Conservation (phyloP, 805 yeast species). For the Starmerella geochares region DNA sequence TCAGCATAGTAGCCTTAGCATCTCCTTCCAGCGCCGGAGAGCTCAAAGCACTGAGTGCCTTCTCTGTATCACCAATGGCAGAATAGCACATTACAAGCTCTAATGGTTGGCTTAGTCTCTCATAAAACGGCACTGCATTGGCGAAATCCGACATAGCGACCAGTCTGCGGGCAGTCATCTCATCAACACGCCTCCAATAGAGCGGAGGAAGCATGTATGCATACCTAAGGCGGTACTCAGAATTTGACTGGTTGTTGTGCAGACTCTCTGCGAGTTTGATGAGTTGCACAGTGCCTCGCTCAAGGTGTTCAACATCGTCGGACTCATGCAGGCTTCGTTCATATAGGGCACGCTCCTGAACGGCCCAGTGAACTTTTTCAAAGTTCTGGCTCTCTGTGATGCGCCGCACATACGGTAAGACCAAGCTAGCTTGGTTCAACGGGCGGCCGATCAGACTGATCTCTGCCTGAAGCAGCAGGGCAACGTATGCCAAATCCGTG, state of each 20-base stretch:
- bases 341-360: constrained; percentile 80
- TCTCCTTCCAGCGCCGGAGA: constrained; percentile 59
- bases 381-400: constrained; percentile 43
- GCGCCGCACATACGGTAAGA: constrained; percentile 65
- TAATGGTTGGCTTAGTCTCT: constrained; percentile 59
- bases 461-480: constrained; percentile 57
- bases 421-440: constrained; percentile 9
- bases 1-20: constrained; percentile 70
- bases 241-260: constrained; percentile 26
- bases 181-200: constrained; percentile 80
- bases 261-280: constrained; percentile 65
- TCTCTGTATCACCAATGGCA: constrained; percentile 60
- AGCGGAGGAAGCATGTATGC: constrained; percentile 65
- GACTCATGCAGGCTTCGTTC: constrained; percentile 79
- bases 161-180: constrained; percentile 71
- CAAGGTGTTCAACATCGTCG: constrained; percentile 70
- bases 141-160: constrained; percentile 74
- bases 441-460: constrained; percentile 63
- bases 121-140: constrained; percentile 83
- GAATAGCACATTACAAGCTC: constrained; percentile 90
- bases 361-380: constrained; percentile 54
- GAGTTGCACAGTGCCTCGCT: constrained; percentile 88
- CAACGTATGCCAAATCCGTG: constrained; percentile 55
- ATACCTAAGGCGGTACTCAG: constrained; percentile 36
- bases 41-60: constrained; percentile 52